Evolutionary conservation across 352 stramenopile species (phyloP), one percentile per base, ranked within the genome.

Genomic region (Phytophthora macrochlamydospora): DNA sequence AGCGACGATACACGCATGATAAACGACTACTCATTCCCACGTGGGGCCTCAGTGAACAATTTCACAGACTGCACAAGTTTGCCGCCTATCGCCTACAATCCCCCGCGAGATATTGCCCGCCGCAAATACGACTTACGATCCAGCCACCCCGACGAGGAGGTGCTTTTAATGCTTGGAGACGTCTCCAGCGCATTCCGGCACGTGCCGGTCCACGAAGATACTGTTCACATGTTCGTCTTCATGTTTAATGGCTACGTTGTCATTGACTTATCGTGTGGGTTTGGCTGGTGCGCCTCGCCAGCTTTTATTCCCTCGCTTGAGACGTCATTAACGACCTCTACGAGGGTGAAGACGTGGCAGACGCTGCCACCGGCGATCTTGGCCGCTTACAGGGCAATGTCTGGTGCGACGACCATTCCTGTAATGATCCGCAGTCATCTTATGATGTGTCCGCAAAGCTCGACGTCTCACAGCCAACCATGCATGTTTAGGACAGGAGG

Each of bases 391-490:
- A 2, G 7, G 65, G 50, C 6, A 68, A 65, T 12, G 53, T 62
- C 0, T 75, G 67, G 62, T 75, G 67, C 18, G 61, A 75, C 18
- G 18, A 24, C 18, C 67, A 75, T 38, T 66, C 32, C n/a, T n/a
- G n/a, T n/a, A n/a, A n/a, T n/a, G n/a, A n/a, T n/a, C n/a, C n/a
- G n/a, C n/a, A n/a, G n/a, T n/a, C n/a, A n/a, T n/a, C n/a, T n/a
- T n/a, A n/a, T n/a, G n/a, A n/a, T n/a, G n/a, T n/a, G n/a, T n/a
- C n/a, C n/a, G n/a, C n/a, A n/a, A n/a, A n/a, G n/a, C n/a, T n/a
- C n/a, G n/a, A n/a, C n/a, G n/a, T n/a, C n/a, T n/a, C n/a, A n/a
- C n/a, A n/a, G n/a, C n/a, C n/a, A n/a, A n/a, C n/a, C n/a, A n/a
- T n/a, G n/a, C n/a, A n/a, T n/a, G n/a, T n/a, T n/a, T n/a, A n/a